Base-by-base conservation (phyloP, 805 yeast genomes). In the Pachysolen tannophilus region DNA sequence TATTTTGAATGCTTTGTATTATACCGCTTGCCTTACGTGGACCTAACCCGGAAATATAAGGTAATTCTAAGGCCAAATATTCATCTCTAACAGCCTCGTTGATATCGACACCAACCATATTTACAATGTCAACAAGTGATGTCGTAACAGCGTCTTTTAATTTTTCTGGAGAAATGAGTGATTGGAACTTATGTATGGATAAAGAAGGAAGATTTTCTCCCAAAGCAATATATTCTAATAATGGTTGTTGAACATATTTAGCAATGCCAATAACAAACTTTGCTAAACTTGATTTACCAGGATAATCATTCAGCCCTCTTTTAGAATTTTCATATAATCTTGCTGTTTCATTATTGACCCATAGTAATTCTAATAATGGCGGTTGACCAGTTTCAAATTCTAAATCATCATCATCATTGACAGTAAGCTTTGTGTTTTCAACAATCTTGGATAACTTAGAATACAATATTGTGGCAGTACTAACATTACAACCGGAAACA, bases 331-430 rank as follows among this genome's bases (percentile, higher is more conserved):
- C 94, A 55, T 71, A 92, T 41, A 92, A 70, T 37, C 94, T 68
- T 1, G 97, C 97, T 20, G 94, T 85, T 55, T 92, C 97, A 55
- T 90, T 96, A 46, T 81, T 83, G 28, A 83, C 94, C 77, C 86
- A 90, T 11, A 87, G 61, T 4, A 86, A 73, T 26, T 76, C 79
- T 26, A 83, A 50, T 8, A 73, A 65, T 8, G 82, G 81, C n/a
- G 74, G 59, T 17, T 55, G 59, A 31, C 62, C 61, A 18, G 48
- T 56, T 16, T 50, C 52, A 4, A 35, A 48, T n/a, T 56, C 63
- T 20, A 47, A 50, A 32, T 52, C 63, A 45, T 17, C 67, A 26
- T 75, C 78, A 26, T 63, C 65, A 34, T 65, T 72, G 23, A 69
- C 77, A 4, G 63, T 55, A 20, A 82, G 58, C 34, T 69, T 67